Conservation (phyloP, 495 filamentous ascomycete species). For the Hypoxylon cercidicola region DNA sequence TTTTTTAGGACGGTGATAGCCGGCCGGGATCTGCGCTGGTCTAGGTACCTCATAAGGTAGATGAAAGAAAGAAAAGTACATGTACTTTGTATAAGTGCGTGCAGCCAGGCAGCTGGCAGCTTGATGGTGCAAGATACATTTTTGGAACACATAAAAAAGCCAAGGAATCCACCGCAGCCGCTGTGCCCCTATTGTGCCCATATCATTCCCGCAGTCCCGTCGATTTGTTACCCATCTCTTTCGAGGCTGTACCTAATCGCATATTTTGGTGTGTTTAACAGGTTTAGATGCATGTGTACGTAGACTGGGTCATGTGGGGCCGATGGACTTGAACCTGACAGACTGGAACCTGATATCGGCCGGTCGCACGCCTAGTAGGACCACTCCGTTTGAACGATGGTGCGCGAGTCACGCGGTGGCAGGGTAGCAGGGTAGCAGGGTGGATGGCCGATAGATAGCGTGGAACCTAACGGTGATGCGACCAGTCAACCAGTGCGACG, state of each 20-base stretch:
- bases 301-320: constrained; percentile 27
- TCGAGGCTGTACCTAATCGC: constrained; percentile 17
- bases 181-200: constrained; percentile 4
- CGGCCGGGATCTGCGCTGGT: constrained; percentile 41
- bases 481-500: too few species aligned
- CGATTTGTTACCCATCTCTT: constrained; percentile 3
- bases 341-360: constrained; percentile 39
- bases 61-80: constrained; percentile 6
- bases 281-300: constrained; percentile 1
- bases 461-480: background rate
- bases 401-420: constrained; percentile 42
- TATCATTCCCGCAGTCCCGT: too few species aligned
- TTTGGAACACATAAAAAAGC: constrained; percentile 21
- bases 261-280: constrained; percentile 14
- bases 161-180: constrained; percentile 29
- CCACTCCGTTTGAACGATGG: constrained; percentile 14
- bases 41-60: constrained; percentile 28
- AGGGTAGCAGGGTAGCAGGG: too few species aligned
- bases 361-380: constrained; percentile 23
- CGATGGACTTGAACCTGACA: too few species aligned
- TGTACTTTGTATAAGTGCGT: constrained; percentile 14
- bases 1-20: constrained; percentile 39
- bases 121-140: constrained; percentile 5
- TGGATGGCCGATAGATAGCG: constrained; percentile 36
- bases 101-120: too few species aligned